Evolutionary conservation across 495 filamentous ascomycete species (phyloP).

Genomic region (Cercophora sp.): DNA sequence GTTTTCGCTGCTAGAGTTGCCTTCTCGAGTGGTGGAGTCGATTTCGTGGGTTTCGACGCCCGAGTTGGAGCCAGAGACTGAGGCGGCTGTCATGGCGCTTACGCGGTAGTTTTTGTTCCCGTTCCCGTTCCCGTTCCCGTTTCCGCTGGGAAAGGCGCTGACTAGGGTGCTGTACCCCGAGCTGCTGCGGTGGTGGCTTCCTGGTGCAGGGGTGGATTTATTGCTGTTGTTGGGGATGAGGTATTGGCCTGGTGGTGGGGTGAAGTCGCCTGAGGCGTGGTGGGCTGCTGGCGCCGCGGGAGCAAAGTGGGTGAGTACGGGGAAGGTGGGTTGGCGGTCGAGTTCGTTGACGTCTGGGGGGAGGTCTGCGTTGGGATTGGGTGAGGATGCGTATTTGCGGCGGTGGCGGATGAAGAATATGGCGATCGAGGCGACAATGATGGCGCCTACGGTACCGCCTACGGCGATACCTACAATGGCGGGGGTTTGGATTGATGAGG

Average conservation of each 20-base stretch:
- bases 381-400: neutral
- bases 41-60: too few relatives aligned
- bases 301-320: conserved; percentile 14
- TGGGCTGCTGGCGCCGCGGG: conserved; percentile 4
- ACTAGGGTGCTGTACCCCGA: conserved; percentile 15
- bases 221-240: neutral
- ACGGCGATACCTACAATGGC: conserved; percentile 26
- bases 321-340: conserved; percentile 14
- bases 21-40: too few relatives aligned
- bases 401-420: conserved; percentile 21
- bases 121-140: neutral
- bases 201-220: neutral
- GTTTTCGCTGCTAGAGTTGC: neutral
- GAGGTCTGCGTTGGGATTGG: conserved; percentile 1
- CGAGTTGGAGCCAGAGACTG: neutral
- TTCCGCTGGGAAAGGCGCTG: neutral
- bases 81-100: neutral
- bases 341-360: conserved; percentile 1
- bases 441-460: conserved; percentile 16
- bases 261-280: neutral
- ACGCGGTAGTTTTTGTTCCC: neutral
- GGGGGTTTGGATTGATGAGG: conserved; percentile 14
- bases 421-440: conserved; percentile 17
- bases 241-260: neutral
- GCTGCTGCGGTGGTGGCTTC: conserved; percentile 9